phyloP scores from a whole-genome alignment of 805 yeast species.

The Saccharomycopsis javanensis region DNA sequence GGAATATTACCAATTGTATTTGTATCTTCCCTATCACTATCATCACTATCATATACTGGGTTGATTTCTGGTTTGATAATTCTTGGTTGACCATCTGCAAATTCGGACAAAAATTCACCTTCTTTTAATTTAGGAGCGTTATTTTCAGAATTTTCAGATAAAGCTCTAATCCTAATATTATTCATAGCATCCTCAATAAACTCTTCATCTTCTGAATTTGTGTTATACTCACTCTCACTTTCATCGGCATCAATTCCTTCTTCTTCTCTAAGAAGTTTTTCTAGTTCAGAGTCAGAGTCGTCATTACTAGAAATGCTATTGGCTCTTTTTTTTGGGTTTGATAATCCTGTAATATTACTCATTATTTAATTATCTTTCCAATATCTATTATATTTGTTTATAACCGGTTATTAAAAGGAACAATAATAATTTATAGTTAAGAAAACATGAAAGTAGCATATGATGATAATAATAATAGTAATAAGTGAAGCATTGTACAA shows the following conservation, averaged over 20 bases:
- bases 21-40: slow-evolving; percentile 57
- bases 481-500: no score
- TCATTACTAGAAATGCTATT: slow-evolving; percentile 2
- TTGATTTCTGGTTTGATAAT: slow-evolving; percentile 79
- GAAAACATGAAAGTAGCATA: no score
- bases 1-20: slow-evolving; percentile 95
- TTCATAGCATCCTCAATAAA: slow-evolving; percentile 35
- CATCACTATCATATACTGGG: slow-evolving; percentile 93
- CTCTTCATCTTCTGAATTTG: slow-evolving; percentile 36
- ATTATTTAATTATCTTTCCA: no score
- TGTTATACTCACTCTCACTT: slow-evolving; percentile 29
- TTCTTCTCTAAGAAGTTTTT: slow-evolving; percentile 48
- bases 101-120: slow-evolving; percentile 16
- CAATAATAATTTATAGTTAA: no score
- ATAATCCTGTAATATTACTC: not conserved
- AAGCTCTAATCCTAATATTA: slow-evolving; percentile 42
- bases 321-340: not conserved
- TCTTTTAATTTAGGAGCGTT: slow-evolving; percentile 8
- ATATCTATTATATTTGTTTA: no score
- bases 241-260: slow-evolving; percentile 28
- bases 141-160: slow-evolving; percentile 41
- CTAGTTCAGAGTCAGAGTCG: slow-evolving; percentile 56
- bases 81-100: slow-evolving; percentile 73
- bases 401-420: no score
- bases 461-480: no score